Evolutionary conservation across 441 rosid genomes (phyloP).

Genomic region (Omphalea diandra): DNA sequence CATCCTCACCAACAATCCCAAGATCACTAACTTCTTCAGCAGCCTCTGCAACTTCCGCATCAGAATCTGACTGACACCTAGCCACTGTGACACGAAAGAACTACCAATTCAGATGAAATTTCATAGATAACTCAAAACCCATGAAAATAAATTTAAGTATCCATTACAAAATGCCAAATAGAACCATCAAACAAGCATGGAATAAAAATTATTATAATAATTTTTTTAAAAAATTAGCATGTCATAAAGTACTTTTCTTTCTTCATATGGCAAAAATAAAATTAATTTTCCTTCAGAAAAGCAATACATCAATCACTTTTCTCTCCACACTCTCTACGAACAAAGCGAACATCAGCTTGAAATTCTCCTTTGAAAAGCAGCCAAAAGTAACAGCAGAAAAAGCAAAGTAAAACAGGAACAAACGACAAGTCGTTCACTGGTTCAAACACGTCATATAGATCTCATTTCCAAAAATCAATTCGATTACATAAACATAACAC

Average conservation of each 20-base stretch:
- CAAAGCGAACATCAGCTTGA: not conserved
- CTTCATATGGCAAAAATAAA: too few species aligned
- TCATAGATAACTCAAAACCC: not conserved
- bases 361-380: not conserved
- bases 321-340: too few species aligned
- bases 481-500: constrained; percentile 11
- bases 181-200: not conserved
- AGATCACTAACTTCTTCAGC: constrained; percentile 58
- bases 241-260: too few species aligned
- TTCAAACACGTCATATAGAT: constrained; percentile 8
- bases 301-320: not conserved
- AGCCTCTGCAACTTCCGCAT: constrained; percentile 47
- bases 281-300: not conserved
- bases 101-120: constrained; percentile 1
- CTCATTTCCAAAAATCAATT: constrained; percentile 22
- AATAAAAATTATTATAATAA: too few species aligned
- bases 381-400: not conserved
- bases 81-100: constrained; percentile 45
- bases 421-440: not conserved
- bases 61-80: constrained; percentile 72
- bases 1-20: constrained; percentile 80
- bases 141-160: too few species aligned
- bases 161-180: not conserved
- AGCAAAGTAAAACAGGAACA: not conserved
- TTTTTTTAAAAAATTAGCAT: too few species aligned